These are phyloP conservation scores for Exophiala alcalophila DNA, from an alignment of 2,329 filamentous ascomycete species.

Conservation along the genomic window DNA sequence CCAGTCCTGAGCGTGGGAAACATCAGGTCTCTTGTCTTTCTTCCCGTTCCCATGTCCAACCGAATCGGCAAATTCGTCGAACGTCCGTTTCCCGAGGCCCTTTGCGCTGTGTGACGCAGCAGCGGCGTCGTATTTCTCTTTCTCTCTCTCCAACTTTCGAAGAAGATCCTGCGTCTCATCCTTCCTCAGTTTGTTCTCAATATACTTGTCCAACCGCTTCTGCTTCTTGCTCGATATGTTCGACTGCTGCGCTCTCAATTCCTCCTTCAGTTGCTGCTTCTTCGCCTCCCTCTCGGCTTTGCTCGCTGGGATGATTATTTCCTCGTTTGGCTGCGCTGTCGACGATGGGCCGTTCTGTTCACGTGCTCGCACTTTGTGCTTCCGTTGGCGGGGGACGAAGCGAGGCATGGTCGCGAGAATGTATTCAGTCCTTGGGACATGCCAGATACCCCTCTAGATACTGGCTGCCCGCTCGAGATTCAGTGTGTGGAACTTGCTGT, in stretches of 20 bases:
- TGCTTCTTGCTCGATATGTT: slow-evolving; percentile 63
- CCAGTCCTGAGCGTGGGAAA: slow-evolving; percentile 11
- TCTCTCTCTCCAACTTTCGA: slow-evolving; percentile 76
- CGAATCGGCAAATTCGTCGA: slow-evolving; percentile 56
- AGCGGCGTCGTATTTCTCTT: slow-evolving; percentile 71
- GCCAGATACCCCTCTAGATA: background rate
- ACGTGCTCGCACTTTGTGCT: slow-evolving; percentile 50
- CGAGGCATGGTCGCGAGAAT: slow-evolving; percentile 39
- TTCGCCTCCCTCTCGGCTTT: slow-evolving; percentile 54
- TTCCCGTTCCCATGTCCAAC: background rate
- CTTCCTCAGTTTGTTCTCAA: slow-evolving; percentile 88
- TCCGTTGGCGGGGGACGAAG: slow-evolving; percentile 56
- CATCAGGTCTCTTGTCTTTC: background rate
- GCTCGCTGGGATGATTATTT: slow-evolving; percentile 30
- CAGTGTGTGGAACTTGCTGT: slow-evolving; percentile 1
- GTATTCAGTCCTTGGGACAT: background rate
- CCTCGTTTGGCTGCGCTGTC: slow-evolving; percentile 12
- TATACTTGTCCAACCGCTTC: slow-evolving; percentile 67
- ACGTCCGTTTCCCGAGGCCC: slow-evolving; percentile 66
- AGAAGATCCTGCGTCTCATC: slow-evolving; percentile 85
- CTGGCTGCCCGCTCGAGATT: background rate
- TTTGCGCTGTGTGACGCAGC: slow-evolving; percentile 67
- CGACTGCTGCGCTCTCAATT: slow-evolving; percentile 53
- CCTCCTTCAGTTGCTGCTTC: slow-evolving; percentile 51
- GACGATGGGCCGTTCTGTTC: slow-evolving; percentile 20